Evolutionary conservation across 306 rosid species (phyloP), one percentile per base, ranked within the genome.

Genomic region (Dalbergia cultrata): DNA sequence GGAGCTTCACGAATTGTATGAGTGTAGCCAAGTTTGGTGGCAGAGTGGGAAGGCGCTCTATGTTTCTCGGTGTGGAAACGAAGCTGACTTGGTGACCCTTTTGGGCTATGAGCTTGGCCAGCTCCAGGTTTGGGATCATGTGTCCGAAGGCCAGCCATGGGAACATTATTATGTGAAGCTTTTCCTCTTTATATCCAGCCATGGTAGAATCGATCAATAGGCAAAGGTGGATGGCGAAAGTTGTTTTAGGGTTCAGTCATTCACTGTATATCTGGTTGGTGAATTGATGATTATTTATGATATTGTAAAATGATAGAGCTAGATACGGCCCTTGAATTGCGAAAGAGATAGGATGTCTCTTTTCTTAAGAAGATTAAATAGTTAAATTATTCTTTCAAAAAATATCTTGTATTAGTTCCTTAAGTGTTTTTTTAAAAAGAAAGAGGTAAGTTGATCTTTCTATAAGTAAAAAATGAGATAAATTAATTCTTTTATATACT

Each of bases 101-200:
- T 61, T 54, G 81, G 16, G 92, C 92, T 0, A 90, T 85, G 37
- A 79, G 86, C 34, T 77, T 90, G 33, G 88, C 83, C 0, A 90
- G 84, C 44, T 90, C 83, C 0, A 90, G 87, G 56, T 39, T 64
- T 1, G 92, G 92, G 31, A 87, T 74, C 67, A 90, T 74, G 74
- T 90, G 90, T 3, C 92, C 92, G 5, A 85, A 88, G 34, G 88
- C 90, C 1, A 90, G 81, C 92, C 91, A 90, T 79, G 92, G 92
- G 57, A 90, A 81, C 81, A 86, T 58, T 0, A 70, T 89, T 52
- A 90, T 80, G 81, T 88, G 89, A 22, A 86, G 60, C 60, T 77
- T 81, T 57, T 80, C 79, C 13, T 19, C 71, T 9, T 58, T 56
- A 0, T 37, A 33, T 44, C 2, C 4, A 0, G 35, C 74, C 79